A percentile compares a stretch with the other conserved stretches of the same genome.
These are phyloP conservation scores for Trichoderma virens DNA, from an alignment of 495 filamentous ascomycete genomes.

Conservation along the genomic window DNA sequence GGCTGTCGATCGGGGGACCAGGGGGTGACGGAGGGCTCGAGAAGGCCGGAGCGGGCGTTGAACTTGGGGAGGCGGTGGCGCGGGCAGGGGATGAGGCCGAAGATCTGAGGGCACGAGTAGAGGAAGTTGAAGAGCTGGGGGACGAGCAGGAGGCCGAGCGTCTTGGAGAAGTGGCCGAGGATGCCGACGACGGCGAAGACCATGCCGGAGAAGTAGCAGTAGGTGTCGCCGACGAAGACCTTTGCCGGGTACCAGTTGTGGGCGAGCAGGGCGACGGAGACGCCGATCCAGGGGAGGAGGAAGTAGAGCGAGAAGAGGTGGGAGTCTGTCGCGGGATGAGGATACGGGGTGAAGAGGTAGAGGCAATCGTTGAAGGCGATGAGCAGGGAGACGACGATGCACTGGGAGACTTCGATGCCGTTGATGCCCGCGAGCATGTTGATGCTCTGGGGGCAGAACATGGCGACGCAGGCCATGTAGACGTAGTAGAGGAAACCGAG, in stretches of 20 bases:
- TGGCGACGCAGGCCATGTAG: conserved; percentile 92
- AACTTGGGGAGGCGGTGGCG: conserved; percentile 85
- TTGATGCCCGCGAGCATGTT: conserved; percentile 98
- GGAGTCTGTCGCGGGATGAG: conserved; percentile 89
- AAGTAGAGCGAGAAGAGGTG: conserved; percentile 95
- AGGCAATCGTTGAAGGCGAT: conserved; percentile 76
- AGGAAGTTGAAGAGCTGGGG: conserved; percentile 96
- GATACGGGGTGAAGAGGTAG: conserved; percentile 71
- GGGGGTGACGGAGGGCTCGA: conserved; percentile 76
- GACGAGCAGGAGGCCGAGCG: conserved; percentile 79
- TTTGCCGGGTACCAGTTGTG: conserved; percentile 97
- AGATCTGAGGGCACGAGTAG: conserved; percentile 87
- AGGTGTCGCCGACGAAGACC: conserved; percentile 96
- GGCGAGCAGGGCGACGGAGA: conserved; percentile 73
- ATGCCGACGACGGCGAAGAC: conserved; percentile 96
- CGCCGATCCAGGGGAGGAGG: conserved; percentile 86
- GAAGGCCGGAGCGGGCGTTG: conserved; percentile 69
- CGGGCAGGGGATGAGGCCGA: conserved; percentile 82
- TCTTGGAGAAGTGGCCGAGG: conserved; percentile 96
- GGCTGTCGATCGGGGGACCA: conserved; percentile 65
- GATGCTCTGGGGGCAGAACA: conserved; percentile 97
- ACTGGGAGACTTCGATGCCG: conserved; percentile 93
- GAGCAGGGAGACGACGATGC: conserved; percentile 78
- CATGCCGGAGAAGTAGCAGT: conserved; percentile 99
- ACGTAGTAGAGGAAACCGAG: conserved; percentile 87